These are phyloP conservation scores for Linnemannia exigua DNA, from an alignment of 192 early-diverging fungal genomes.

Conservation along the genomic window DNA sequence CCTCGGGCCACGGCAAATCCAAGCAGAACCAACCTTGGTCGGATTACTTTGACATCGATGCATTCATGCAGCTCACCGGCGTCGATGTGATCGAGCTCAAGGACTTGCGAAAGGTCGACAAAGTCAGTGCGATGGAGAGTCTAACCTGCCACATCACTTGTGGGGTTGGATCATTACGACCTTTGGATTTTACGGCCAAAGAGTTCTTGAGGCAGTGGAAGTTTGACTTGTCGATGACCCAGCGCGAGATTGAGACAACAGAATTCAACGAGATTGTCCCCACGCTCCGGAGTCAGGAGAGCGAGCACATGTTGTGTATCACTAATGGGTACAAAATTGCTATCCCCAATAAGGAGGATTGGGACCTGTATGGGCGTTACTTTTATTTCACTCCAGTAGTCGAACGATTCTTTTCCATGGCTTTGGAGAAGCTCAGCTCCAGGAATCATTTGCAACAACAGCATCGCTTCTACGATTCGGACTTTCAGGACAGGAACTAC, in stretches of 20 bases:
- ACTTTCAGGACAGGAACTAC: neutral
- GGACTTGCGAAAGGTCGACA: slow-evolving; percentile 8
- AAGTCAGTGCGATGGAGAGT: neutral
- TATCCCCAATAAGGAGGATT: slow-evolving; percentile 17
- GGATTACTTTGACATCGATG: slow-evolving; percentile 38
- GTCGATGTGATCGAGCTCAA: slow-evolving; percentile 35
- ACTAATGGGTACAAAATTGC: slow-evolving; percentile 35
- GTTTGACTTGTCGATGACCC: slow-evolving; percentile 24
- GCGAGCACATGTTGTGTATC: slow-evolving; percentile 31
- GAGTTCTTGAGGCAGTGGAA: slow-evolving; percentile 45
- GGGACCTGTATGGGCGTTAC: slow-evolving; percentile 33
- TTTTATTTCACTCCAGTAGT: slow-evolving; percentile 30
- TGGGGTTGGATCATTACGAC: slow-evolving; percentile 36
- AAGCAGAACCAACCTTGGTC: slow-evolving; percentile 47
- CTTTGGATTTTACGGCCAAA: slow-evolving; percentile 36
- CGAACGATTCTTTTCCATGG: slow-evolving; percentile 5
- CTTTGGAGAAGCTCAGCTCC: neutral
- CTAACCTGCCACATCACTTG: slow-evolving; percentile 41
- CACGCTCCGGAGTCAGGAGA: neutral
- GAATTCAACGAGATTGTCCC: slow-evolving; percentile 24
- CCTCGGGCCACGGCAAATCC: neutral
- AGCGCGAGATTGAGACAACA: slow-evolving; percentile 16
- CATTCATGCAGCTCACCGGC: slow-evolving; percentile 45
- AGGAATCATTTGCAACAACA: neutral
- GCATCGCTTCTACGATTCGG: neutral